Base-by-base conservation (phyloP, 345 rosid species). In the Psidium guajava region DNA sequence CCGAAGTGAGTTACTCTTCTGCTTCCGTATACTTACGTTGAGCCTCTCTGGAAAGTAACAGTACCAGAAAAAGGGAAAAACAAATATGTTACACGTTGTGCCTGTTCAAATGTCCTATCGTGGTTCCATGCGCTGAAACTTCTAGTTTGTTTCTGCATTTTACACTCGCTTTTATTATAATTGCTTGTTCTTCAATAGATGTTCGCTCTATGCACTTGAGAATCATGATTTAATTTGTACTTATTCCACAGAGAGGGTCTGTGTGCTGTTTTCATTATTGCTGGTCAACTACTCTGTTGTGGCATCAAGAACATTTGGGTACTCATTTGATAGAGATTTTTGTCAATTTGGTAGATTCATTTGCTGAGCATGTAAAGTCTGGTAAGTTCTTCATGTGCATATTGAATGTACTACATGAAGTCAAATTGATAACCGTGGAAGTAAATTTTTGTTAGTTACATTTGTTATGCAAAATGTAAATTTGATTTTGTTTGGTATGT, bases 231-330 rank as follows among this genome's bases (percentile, higher is more conserved):
- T 52, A 54, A 47, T 64, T 86, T 54, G 12, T 64, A 87, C 92
- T 86, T 86, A 82, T 82, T 85, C 90, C 59, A 90, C 57, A 93
- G 94, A 94, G 89, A 90, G 88, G 89, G 91, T 80, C 58, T 92
- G 92, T 86, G 93, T 90, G 56, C 87, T 94, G 88, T 88, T 94
- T 80, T 91, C 94, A 22, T 54, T 92, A 87, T 85, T 94, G 82
- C 89, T 94, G 84, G 87, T 92, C 83, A 91, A 93, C 87, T 91
- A 90, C 86, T 88, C 90, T 25, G 42, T 82, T 20, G 86, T 84
- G 83, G 87, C 87, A 69, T 64, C 83, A 0, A 85, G 61, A 53
- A 86, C 88, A 56, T 54, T 22, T 40, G 83, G 84, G 84, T 42
- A 80, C 80, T 64, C 73, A 83, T 86, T 85, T 84, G 86, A 88